These are phyloP conservation scores for Aspergillus coremiiformis DNA, from an alignment of 495 filamentous ascomycete species.

Conservation along the genomic window DNA sequence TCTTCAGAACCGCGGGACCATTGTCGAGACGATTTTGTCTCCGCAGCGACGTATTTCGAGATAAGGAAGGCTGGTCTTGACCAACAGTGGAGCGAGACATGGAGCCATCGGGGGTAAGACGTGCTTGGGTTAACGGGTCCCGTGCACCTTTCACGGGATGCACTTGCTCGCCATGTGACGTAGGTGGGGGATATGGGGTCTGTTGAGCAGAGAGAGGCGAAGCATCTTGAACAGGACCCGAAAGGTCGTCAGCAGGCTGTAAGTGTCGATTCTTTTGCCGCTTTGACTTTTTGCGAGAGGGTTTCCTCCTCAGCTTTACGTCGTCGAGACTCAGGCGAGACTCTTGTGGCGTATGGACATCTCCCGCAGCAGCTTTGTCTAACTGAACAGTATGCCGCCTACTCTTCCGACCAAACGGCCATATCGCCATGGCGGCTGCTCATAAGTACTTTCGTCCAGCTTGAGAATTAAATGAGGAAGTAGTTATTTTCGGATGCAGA, in stretches of 20 bases:
- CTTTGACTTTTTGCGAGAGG: constrained; percentile 37
- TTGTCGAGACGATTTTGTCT: constrained; percentile 52
- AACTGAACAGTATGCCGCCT: constrained; percentile 43
- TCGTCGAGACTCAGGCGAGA: constrained; percentile 18
- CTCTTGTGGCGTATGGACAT: constrained; percentile 24
- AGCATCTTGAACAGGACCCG: constrained; percentile 24
- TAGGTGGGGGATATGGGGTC: constrained; percentile 16
- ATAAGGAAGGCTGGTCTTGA: constrained; percentile 30
- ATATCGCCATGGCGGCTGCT: constrained; percentile 57
- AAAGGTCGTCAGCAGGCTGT: constrained; percentile 22
- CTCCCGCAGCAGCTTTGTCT: constrained; percentile 28
- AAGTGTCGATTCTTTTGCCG: constrained; percentile 33
- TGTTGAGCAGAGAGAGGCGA: constrained; percentile 25
- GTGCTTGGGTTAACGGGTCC: constrained; percentile 20
- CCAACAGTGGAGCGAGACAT: constrained; percentile 39
- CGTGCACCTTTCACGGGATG: constrained; percentile 16
- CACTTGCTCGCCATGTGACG: constrained; percentile 15
- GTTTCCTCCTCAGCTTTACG: constrained; percentile 25
- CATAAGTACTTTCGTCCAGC: constrained; percentile 12
- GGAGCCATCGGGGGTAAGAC: constrained; percentile 33
- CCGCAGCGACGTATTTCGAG: constrained; percentile 56
- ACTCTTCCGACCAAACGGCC: constrained; percentile 67
- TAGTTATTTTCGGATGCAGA: constrained; percentile 14
- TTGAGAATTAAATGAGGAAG: constrained; percentile 33
- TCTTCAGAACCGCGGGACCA: constrained; percentile 47